These are phyloP conservation scores for Penicillium psychrosexuale DNA, from an alignment of 2,329 filamentous ascomycete species.

Conservation along the genomic window DNA sequence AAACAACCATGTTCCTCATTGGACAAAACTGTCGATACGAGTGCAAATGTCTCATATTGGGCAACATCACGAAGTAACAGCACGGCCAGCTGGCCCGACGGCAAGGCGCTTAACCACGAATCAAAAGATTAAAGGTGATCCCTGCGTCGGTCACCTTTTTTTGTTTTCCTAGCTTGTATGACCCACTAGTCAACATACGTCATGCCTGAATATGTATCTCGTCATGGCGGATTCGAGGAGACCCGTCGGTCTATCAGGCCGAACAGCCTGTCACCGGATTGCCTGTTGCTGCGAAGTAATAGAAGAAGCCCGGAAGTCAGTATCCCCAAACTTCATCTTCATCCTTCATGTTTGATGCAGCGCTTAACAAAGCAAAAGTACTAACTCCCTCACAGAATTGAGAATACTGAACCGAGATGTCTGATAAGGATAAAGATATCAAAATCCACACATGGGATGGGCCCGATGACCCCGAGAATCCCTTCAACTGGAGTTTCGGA, in stretches of 20 bases:
- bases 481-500: conserved; percentile 40
- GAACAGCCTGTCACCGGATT: neutral
- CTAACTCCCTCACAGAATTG: neutral
- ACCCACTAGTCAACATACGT: neutral
- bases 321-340: neutral
- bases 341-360: neutral
- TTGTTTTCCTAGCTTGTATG: neutral
- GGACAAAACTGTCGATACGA: too few relatives aligned
- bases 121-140: conserved; percentile 52
- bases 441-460: conserved; percentile 31
- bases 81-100: conserved; percentile 45
- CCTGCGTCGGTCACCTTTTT: conserved; percentile 35
- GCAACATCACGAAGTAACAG: neutral
- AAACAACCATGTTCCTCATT: neutral
- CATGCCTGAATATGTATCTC: neutral
- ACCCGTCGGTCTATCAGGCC: conserved; percentile 1
- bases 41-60: neutral
- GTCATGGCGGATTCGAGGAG: conserved; percentile 2
- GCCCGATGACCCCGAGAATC: conserved; percentile 22
- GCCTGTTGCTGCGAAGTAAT: neutral
- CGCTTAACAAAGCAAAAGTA: neutral
- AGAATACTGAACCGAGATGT: conserved; percentile 1
- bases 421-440: conserved; percentile 3
- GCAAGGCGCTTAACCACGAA: conserved; percentile 54
- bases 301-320: conserved; percentile 1